Conservation (phyloP, 2,329 filamentous ascomycete species). For the Alternaria triticina region DNA sequence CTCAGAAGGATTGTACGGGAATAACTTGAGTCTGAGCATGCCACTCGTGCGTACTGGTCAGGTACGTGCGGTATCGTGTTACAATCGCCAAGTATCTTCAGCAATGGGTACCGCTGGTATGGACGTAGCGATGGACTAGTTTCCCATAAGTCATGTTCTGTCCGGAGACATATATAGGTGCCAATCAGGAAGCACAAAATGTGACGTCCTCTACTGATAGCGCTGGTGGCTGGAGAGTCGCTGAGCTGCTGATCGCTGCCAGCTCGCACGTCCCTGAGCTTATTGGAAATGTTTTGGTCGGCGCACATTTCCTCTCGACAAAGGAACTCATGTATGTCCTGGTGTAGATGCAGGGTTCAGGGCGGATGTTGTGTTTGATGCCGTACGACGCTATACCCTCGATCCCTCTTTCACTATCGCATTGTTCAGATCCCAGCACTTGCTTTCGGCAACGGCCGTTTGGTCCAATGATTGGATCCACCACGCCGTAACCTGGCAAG, state of each 20-base stretch:
- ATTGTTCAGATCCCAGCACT: conserved; percentile 25
- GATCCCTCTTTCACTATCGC: conserved; percentile 37
- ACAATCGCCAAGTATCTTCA: neutral
- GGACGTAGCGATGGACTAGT: neutral
- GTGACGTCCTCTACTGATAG: neutral
- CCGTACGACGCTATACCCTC: conserved; percentile 43
- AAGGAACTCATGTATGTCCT: conserved; percentile 19
- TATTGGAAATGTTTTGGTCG: conserved; percentile 25
- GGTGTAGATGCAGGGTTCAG: conserved; percentile 35
- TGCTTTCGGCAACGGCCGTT: conserved; percentile 26
- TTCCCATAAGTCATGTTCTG: neutral
- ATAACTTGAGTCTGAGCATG: conserved; percentile 9
- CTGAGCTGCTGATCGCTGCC: conserved; percentile 10
- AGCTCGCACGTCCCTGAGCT: conserved; percentile 13
- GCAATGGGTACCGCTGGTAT: neutral
- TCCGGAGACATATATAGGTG: neutral
- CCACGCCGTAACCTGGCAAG: conserved; percentile 27
- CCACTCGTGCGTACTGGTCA: conserved; percentile 12
- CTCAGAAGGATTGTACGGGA: conserved; percentile 13
- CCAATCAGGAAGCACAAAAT: neutral
- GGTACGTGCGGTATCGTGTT: conserved; percentile 2
- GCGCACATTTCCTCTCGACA: conserved; percentile 7
- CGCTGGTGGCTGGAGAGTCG: neutral
- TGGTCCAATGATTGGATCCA: conserved; percentile 27
- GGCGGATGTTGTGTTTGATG: conserved; percentile 42